A percentile compares a stretch with the other conserved stretches of the same genome.
Evolutionary conservation across 176 grass and related monocot genomes (phyloP).

Genomic region (Triticum monococcum): DNA sequence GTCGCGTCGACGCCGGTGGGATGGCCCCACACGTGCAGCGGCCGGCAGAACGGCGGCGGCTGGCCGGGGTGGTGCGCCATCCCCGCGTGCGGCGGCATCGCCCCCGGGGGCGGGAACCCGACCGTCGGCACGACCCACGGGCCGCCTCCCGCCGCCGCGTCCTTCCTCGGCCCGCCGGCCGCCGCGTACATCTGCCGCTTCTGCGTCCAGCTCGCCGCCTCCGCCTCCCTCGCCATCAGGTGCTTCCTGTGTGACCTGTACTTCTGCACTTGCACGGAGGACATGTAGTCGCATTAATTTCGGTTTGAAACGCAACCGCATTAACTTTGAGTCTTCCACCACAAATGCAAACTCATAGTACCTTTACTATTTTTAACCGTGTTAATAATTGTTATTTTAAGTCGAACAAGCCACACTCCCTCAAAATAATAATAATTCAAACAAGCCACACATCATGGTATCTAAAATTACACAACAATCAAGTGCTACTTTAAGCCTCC

Average conservation of each 20-base stretch:
- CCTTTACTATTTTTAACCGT: neutral
- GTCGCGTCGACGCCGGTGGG: conserved; percentile 10
- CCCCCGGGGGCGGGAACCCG: conserved; percentile 48
- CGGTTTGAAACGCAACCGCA: neutral
- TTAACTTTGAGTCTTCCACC: neutral
- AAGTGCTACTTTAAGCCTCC: neutral
- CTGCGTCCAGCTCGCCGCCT: conserved; percentile 73
- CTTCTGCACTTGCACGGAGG: conserved; percentile 49
- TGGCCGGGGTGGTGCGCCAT: conserved; percentile 43
- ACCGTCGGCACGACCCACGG: conserved; percentile 65
- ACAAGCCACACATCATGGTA: neutral
- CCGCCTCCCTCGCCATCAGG: conserved; percentile 71
- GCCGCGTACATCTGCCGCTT: conserved; percentile 56
- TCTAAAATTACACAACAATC: neutral
- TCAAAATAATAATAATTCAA: neutral
- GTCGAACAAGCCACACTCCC: neutral
- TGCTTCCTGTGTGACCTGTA: conserved; percentile 94
- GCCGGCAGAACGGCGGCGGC: conserved; percentile 28
- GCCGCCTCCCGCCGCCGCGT: neutral
- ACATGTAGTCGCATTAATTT: neutral
- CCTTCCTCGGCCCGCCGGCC: conserved; percentile 1
- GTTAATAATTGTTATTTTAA: neutral
- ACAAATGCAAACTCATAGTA: neutral
- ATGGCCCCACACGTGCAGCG: conserved; percentile 64
- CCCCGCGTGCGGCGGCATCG: conserved; percentile 24